Percentiles rank a stretch among this genome's conserved stretches.
Evolutionary conservation across 2,329 filamentous ascomycete species (phyloP).

Genomic region (Allantophomopsis cytisporea): DNA sequence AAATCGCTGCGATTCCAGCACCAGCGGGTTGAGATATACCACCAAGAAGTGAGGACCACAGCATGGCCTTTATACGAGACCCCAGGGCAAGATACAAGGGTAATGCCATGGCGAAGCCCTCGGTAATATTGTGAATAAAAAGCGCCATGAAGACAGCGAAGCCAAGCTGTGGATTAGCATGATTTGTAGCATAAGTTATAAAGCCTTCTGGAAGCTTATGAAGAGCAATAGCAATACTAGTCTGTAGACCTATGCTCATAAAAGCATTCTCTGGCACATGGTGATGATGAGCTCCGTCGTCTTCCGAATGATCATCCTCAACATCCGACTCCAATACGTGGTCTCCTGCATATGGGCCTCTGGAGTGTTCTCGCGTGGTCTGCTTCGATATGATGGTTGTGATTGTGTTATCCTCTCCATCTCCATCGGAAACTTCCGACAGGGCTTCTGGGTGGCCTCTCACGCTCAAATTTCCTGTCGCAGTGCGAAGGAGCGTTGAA

Average conservation of each 20-base stretch:
- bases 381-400: not conserved
- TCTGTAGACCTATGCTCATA: constrained; percentile 88
- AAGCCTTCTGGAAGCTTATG: constrained; percentile 87
- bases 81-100: constrained; percentile 85
- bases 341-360: too few species aligned
- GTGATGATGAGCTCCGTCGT: constrained; percentile 55
- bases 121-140: constrained; percentile 96
- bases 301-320: constrained; percentile 14
- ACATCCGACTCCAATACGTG: constrained; percentile 4
- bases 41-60: constrained; percentile 72
- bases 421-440: not conserved
- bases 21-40: constrained; percentile 80
- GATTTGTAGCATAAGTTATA: constrained; percentile 93
- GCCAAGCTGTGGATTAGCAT: constrained; percentile 79
- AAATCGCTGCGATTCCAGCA: constrained; percentile 69
- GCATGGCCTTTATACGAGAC: constrained; percentile 68
- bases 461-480: not conserved
- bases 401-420: not conserved
- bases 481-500: constrained; percentile 9
- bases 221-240: constrained; percentile 83
- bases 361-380: not conserved
- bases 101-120: constrained; percentile 88
- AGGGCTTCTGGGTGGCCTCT: not conserved
- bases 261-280: constrained; percentile 93
- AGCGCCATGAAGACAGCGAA: constrained; percentile 89